Base-by-base conservation (phyloP, 441 rosid species). In the Cnidoscolus chayamansa region DNA sequence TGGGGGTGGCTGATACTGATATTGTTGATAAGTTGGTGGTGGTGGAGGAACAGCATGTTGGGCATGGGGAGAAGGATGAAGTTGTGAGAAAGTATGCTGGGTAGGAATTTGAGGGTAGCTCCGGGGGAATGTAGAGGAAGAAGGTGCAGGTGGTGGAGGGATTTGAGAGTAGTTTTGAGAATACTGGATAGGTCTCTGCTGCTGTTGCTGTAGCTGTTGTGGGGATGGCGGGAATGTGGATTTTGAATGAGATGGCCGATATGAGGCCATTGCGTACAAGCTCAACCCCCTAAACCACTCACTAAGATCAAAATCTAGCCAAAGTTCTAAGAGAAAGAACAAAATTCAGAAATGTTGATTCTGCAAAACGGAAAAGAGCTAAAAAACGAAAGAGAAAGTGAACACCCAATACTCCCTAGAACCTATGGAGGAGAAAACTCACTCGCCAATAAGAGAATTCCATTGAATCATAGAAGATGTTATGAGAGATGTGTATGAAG, bases 11-110 rank as follows among this genome's bases (percentile, higher is more conserved):
- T 85, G 91, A 76, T 85, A 92, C 5, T 89, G 80, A 76, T 88
- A 88, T 43, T 87, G 90, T 19, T 85, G 88, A 16, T 86, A 92
- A 8, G 92, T 86, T 20, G 86, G 93, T 8, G 91, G 92, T 6
- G 90, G 45, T 40, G 45, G 90, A 3, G 79, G 83, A 7, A 87
- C 76, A 51, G 74, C 84, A 84, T n/a, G 88, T 83, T 35, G 85
- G 80, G 20, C 74, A 78, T 77, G 67, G 1, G 82, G 74, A 49
- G 84, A 81, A 78, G 90, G 81, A 57, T 81, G 76, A 67, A 80
- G 82, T 19, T 75, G 84, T 15, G 81, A 65, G 16, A 81, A 77
- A 75, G 79, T 87, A 37, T 77, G 86, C 73, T 63, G 82, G 69
- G 59, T 31, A 20, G 64, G 45, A 13, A 81, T 63, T 59, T 78